Evolutionary conservation across 805 yeast species (phyloP).

Genomic region (Yamadazyma laniorum): DNA sequence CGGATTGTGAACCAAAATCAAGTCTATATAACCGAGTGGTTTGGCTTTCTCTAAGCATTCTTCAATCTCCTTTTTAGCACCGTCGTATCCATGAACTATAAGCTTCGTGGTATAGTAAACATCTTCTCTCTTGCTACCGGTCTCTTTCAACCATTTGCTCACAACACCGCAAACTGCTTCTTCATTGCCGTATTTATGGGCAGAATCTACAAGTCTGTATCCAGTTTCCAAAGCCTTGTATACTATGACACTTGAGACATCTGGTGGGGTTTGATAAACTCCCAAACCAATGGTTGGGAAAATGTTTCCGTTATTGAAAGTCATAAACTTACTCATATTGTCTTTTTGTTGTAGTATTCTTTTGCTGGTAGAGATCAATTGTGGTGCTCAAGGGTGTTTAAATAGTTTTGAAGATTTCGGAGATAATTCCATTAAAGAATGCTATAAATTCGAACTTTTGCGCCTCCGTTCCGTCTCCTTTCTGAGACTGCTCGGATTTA

Average conservation of each 20-base stretch:
- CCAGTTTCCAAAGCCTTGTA: conserved; percentile 58
- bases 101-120: conserved; percentile 40
- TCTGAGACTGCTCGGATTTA: too few relatives aligned
- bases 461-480: too few relatives aligned
- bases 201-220: conserved; percentile 73
- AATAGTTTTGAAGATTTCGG: too few relatives aligned
- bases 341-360: too few relatives aligned
- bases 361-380: too few relatives aligned
- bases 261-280: conserved; percentile 4
- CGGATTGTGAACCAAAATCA: conserved; percentile 69
- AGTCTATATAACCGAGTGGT: conserved; percentile 54
- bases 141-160: conserved; percentile 49
- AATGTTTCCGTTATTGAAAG: conserved; percentile 4
- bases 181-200: conserved; percentile 64
- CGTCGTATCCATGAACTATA: conserved; percentile 35
- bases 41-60: conserved; percentile 34
- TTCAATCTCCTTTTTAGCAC: conserved; percentile 48
- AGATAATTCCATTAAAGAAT: too few relatives aligned
- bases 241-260: conserved; percentile 18
- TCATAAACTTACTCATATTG: too few relatives aligned
- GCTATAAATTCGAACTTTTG: too few relatives aligned
- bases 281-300: conserved; percentile 14
- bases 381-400: too few relatives aligned
- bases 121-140: conserved; percentile 30
- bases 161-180: conserved; percentile 52